A percentile compares a stretch with the other conserved stretches of the same genome.
Evolutionary conservation across 2,329 filamentous ascomycete species (phyloP).

Genomic region (Aspergillus cejpii): DNA sequence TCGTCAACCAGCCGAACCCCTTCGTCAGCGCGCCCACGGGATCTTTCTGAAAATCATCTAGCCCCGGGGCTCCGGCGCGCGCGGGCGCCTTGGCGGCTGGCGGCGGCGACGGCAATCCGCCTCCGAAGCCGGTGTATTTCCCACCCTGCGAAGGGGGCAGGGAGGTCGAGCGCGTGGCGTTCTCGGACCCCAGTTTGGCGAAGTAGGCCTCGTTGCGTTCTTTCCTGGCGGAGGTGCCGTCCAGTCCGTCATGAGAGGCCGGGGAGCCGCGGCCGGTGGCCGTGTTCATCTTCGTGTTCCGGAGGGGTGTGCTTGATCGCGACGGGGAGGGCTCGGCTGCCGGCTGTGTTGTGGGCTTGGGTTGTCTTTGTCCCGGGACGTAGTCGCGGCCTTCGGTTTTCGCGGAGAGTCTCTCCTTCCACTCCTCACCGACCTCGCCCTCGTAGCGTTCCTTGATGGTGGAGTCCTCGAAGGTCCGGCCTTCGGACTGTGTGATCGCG

Average conservation of each 20-base stretch:
- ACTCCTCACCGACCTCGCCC: conserved; percentile 86
- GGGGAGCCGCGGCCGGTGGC: conserved; percentile 19
- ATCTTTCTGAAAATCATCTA: conserved; percentile 89
- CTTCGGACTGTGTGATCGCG: conserved; percentile 58
- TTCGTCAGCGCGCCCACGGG: conserved; percentile 82
- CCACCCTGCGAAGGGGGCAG: conserved; percentile 85
- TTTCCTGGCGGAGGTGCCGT: conserved; percentile 42
- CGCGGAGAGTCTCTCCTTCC: conserved; percentile 79
- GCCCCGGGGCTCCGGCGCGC: conserved; percentile 45
- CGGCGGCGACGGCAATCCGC: conserved; percentile 55
- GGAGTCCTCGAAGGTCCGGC: conserved; percentile 72
- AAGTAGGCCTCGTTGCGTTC: conserved; percentile 81
- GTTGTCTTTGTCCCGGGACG: conserved; percentile 61
- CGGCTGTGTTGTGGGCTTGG: conserved; percentile 35
- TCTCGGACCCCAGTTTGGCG: conserved; percentile 73
- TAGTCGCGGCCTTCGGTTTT: conserved; percentile 87
- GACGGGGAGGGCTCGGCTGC: conserved; percentile 26
- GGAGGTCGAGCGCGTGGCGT: conserved; percentile 65
- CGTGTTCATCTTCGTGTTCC: conserved; percentile 12
- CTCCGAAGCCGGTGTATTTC: conserved; percentile 88
- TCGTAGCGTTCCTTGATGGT: conserved; percentile 88
- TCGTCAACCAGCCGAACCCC: conserved; percentile 89
- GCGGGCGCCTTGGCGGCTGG: conserved; percentile 26
- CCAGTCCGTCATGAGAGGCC: conserved; percentile 19
- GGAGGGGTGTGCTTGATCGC: conserved; percentile 25